A percentile compares a stretch with the other conserved stretches of the same genome.
Evolutionary conservation across 2,329 filamentous ascomycete species (phyloP).

Genomic region (Fusarium scirpi): DNA sequence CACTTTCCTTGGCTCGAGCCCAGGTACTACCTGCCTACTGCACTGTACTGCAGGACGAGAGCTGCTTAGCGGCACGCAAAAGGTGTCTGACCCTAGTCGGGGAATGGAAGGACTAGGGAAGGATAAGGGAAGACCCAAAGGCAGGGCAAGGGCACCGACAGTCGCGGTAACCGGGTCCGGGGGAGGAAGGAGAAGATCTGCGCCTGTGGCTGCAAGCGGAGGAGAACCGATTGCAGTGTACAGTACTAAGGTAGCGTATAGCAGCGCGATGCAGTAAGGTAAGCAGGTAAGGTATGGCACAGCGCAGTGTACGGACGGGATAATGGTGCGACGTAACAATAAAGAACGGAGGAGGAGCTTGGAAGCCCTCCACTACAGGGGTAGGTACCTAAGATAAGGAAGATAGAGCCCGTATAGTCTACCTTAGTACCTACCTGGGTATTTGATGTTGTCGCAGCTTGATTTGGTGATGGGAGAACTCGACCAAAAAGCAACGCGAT

Average conservation of each 20-base stretch:
- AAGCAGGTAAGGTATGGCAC: neutral
- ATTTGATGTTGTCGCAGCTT: neutral
- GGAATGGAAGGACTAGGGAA: conserved; percentile 41
- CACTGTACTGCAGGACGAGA: conserved; percentile 32
- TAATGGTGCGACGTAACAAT: conserved; percentile 34
- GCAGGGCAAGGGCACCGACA: conserved; percentile 37
- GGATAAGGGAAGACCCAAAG: conserved; percentile 39
- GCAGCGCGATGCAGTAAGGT: neutral
- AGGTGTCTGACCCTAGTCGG: conserved; percentile 41
- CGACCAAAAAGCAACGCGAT: conserved; percentile 7
- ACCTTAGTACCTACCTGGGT: neutral
- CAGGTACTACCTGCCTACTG: conserved; percentile 31
- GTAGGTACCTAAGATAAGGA: neutral
- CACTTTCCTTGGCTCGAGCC: conserved; percentile 18
- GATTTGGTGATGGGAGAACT: conserved; percentile 1
- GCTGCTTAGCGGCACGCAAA: conserved; percentile 41
- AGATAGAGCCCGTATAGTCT: neutral
- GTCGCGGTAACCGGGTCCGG: conserved; percentile 43
- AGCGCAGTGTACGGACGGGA: neutral
- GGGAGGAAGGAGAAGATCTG: conserved; percentile 42
- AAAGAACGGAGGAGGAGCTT: neutral
- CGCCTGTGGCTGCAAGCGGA: conserved; percentile 45
- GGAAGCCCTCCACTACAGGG: neutral
- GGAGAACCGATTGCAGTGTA: conserved; percentile 33
- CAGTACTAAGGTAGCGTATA: conserved; percentile 12